Evolutionary conservation across 495 filamentous ascomycete genomes (phyloP), one percentile per base, ranked within the genome.

Genomic region (Massariosphaeria phaeospora): DNA sequence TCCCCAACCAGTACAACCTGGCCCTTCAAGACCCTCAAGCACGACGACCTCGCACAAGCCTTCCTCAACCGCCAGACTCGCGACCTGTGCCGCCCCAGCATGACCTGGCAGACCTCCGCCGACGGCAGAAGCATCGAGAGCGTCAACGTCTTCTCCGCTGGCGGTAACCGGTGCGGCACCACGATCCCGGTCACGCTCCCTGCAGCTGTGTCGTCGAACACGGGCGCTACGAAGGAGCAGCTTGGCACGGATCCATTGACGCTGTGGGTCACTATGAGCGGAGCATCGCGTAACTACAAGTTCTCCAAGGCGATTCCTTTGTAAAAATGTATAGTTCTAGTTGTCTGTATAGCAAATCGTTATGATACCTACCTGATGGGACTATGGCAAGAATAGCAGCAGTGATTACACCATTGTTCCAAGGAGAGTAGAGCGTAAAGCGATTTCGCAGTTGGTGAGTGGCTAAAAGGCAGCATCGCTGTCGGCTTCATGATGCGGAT

Each of bases 161-260:
- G 61, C 13, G 71, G 66, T 34, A 80, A 80, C 65, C 74, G 63
- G 30, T 84, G 81, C 69, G 63, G 57, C 35, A 70, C 68, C 2
- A 64, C 72, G 0, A 76, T 84, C 40, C 81, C 81, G 4, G 72
- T 84, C 10, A 83, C 80, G 1, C 73, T 83, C 52, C 78, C 79
- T 11, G 69, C 65, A 8, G 61, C 64, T 0, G 48, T 59, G 23
- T 25, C 59, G 36, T 73, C 70, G 18, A 70, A 70, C 26, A 62
- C 62, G 6, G 72, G 75, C 29, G 74, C 70, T 41, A 72, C 69
- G 2, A 74, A 72, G 21, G 81, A 84, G 64, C 68, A 82, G 67
- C 45, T 82, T 4, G 81, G 81, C 4, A 72, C 49, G 29, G 81
- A 84, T 60, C 80, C 81, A 12, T 61, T 77, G 33, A 84, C 81